Evolutionary conservation across 2,329 filamentous ascomycete genomes (phyloP), one percentile per base, ranked within the genome.

Genomic region (Cytospora piceicola): DNA sequence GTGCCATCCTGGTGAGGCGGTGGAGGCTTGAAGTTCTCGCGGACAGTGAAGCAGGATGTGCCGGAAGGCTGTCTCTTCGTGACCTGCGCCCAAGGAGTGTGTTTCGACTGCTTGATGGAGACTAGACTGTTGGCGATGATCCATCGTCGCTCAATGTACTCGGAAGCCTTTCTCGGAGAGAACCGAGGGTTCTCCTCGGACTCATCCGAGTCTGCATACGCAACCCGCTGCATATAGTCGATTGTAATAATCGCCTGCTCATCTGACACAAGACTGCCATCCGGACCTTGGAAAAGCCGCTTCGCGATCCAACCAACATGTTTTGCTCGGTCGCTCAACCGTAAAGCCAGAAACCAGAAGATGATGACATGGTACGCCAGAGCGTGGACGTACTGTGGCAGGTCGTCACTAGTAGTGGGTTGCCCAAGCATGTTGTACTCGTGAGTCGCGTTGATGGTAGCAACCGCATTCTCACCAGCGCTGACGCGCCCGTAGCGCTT

Each of bases 281-380:
- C 86, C 29, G 86, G 85, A 72, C 97, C 92, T 11, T 85, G 90
- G 71, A 94, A 94, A 12, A 99, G 83, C 69, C 93, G 93, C 73
- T 90, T 93, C 14, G 91, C 90, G 69, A 99, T 97, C 92, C 93
- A 97, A 32, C 88, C 88, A 60, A 97, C 93, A 70, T 96, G 90
- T 68, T 88, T 92, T 39, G 90, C 87, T 59, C 95, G 89, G 74
- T 97, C 93, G 46, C 90, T 87, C 60, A 97, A 84, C 73, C 93
- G 94, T 71, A 99, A 77, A 0, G 93, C 91, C 71, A 99, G 83
- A 75, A 98, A 99, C 95, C 95, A 99, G 75, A 96, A 97, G 1
- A 93, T 90, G 70, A 99, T 94, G 71, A 97, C 93, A 75, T 98
- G 94, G 75, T 97, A 97, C 11, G 94, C 94, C 61, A 98, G 81